These are phyloP conservation scores for Hypoxylon sp. DNA, from an alignment of 2,329 filamentous ascomycete genomes.

Conservation along the genomic window DNA sequence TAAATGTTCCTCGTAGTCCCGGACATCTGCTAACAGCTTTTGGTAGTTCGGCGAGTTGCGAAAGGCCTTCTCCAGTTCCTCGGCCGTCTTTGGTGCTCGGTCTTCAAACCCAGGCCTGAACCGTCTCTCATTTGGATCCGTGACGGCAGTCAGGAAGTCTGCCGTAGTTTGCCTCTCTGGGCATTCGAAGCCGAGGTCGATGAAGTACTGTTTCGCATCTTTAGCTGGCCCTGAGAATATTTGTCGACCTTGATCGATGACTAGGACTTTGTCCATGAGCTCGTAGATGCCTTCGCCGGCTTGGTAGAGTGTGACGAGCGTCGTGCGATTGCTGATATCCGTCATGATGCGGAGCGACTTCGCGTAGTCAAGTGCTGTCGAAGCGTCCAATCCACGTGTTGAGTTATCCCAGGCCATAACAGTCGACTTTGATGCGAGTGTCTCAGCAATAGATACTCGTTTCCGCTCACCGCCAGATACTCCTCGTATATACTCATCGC, in stretches of 20 bases:
- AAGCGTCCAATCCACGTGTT: slow-evolving; percentile 84
- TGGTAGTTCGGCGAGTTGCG: slow-evolving; percentile 73
- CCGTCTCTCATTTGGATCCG: slow-evolving; percentile 78
- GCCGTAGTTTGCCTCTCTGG: slow-evolving; percentile 75
- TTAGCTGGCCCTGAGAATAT: slow-evolving; percentile 74
- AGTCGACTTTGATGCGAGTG: slow-evolving; percentile 78
- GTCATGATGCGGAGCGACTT: slow-evolving; percentile 81
- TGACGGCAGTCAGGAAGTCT: slow-evolving; percentile 83
- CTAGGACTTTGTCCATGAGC: slow-evolving; percentile 82
- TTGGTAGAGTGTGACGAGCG: slow-evolving; percentile 62
- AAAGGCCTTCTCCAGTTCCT: slow-evolving; percentile 78
- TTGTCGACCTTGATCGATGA: slow-evolving; percentile 78
- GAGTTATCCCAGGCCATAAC: slow-evolving; percentile 87
- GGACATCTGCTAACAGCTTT: slow-evolving; percentile 72
- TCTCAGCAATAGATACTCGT: slow-evolving; percentile 84
- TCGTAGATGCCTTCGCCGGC: slow-evolving; percentile 62
- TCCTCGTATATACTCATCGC: slow-evolving; percentile 79
- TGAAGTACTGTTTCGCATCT: slow-evolving; percentile 76
- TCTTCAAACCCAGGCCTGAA: slow-evolving; percentile 77
- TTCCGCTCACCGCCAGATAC: slow-evolving; percentile 87
- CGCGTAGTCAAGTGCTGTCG: slow-evolving; percentile 83
- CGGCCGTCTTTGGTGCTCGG: slow-evolving; percentile 76
- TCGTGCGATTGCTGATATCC: slow-evolving; percentile 76
- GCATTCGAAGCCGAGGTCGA: slow-evolving; percentile 75
- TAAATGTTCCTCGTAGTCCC: slow-evolving; percentile 61